Base-by-base conservation (phyloP, 257 asterid species). In the Nyctanthes arbortristis region DNA sequence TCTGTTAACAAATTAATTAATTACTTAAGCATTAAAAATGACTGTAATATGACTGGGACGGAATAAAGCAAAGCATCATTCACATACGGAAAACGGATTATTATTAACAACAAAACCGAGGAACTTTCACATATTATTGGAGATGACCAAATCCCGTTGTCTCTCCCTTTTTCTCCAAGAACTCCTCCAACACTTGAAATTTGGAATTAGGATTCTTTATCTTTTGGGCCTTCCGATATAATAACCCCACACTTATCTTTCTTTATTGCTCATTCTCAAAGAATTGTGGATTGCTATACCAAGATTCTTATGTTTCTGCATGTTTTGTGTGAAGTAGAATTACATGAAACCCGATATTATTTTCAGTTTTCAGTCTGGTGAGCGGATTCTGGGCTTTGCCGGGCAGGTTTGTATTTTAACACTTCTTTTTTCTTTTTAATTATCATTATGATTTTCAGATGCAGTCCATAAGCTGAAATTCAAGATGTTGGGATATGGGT, bases 401-500 rank as follows among this genome's bases (percentile, higher is more conserved):
- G 39, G 76, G 77, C 77, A 73, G 81, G 81, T 78, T 67, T 33
- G 55, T 54, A 43, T 69, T 25, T 73, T 70, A 43, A 43, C 4
- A 9, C 35, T 65, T 76, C 36, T 13, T 14, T 54, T 49, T 16
- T 29, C 20, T 29, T 30, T 60, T 18, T 3, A 14, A 22, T 13
- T 39, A 1, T 37, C 27, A 6, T 49, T 33, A 60, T 62, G n/a
- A 31, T 73, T 61, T 62, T 29, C 16, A 49, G 70, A 20, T 43
- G 33, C 61, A 33, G 37, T 73, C 66, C 37, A 29, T 29, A 45
- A 45, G 36, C 66, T 55, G 56, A 65, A 73, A 31, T 13, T 60
- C 11, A 33, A 56, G 13, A 49, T 32, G 43, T 63, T 32, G 63
- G 71, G 20, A 63, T 30, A 35, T 31, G 29, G 37, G 56, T 32